A percentile compares a stretch with the other conserved stretches of the same genome.
Evolutionary conservation across 192 early-diverging fungal species (phyloP).

Genomic region (Coemansia sp.): DNA sequence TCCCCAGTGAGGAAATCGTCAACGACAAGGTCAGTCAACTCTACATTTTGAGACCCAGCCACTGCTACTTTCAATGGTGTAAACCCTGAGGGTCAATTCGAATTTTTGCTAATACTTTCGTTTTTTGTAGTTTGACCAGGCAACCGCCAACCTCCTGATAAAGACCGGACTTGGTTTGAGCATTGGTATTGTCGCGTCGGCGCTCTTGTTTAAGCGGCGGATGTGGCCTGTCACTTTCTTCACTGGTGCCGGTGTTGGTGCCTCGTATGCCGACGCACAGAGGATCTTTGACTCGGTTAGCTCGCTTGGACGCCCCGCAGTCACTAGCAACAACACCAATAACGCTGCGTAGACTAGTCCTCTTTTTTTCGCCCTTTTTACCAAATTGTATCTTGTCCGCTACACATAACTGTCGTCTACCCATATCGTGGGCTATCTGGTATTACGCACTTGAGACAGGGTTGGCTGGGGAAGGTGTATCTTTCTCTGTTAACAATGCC

Average conservation of each 20-base stretch:
- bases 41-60: too few species aligned
- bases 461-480: neutral
- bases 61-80: too few species aligned
- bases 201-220: conserved; percentile 81
- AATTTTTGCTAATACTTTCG: neutral
- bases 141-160: conserved; percentile 77
- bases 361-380: neutral
- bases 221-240: conserved; percentile 85
- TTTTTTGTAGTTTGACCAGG: conserved; percentile 77
- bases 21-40: conserved; percentile 59
- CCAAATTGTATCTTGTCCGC: neutral
- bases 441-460: neutral
- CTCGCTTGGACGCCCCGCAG: conserved; percentile 31
- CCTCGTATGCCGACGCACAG: conserved; percentile 80
- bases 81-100: too few species aligned
- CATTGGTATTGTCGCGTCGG: conserved; percentile 85
- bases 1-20: conserved; percentile 63
- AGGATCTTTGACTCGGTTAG: conserved; percentile 51
- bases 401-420: neutral
- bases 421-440: neutral
- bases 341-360: neutral
- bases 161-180: conserved; percentile 80
- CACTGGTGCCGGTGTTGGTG: conserved; percentile 80
- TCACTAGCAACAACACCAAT: neutral
- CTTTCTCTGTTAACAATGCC: neutral